Base-by-base conservation (phyloP, 352 stramenopile species). In the Phytopythium oedochilum region DNA sequence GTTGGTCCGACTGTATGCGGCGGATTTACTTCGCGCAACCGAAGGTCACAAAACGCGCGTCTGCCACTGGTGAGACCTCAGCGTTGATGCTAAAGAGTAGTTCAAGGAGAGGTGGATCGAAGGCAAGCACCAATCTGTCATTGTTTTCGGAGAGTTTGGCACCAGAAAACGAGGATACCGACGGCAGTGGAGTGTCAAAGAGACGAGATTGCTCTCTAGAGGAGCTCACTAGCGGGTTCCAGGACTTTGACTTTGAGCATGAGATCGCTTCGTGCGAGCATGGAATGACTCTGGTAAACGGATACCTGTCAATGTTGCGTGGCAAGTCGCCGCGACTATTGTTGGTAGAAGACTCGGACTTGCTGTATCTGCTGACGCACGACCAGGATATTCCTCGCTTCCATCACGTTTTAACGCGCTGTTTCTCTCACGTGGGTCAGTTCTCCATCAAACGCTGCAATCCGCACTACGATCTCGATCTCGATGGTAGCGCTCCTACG, bases 171-270 rank as follows among this genome's bases (percentile, higher is more conserved):
- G 22, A 43, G 1, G 29, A 31, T 20, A 42, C 8, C 9, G 47
- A 43, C 14, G 47, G 17, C 9, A 38, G 20, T 3, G 20, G 47
- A 18, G 22, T n/a, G 10, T 43, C 47, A n/a, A 73, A 54, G 29
- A 61, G 59, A 7, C 55, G 74, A 46, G 28, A 22, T 11, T 86
- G 70, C 32, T 67, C 72, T 3, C 52, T 88, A 23, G 54, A 70
- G 36, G 71, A 71, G 14, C 57, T 85, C 28, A 42, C 73, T 14
- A 25, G 66, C n/a, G 71, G 57, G 22, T 88, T 86, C 40, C 57
- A 71, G n/a, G 69, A 49, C 14, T 88, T 88, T 49, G 71, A 88
- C 31, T 88, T 88, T 38, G 69, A 80, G 14, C 14, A 50, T 5
- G 63, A 60, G n/a, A 49, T 68, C 18, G 44, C 56, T 18, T 65